phyloP scores from a whole-genome alignment of 108 stramenopile genomes.

The Poteriospumella lacustris region DNA sequence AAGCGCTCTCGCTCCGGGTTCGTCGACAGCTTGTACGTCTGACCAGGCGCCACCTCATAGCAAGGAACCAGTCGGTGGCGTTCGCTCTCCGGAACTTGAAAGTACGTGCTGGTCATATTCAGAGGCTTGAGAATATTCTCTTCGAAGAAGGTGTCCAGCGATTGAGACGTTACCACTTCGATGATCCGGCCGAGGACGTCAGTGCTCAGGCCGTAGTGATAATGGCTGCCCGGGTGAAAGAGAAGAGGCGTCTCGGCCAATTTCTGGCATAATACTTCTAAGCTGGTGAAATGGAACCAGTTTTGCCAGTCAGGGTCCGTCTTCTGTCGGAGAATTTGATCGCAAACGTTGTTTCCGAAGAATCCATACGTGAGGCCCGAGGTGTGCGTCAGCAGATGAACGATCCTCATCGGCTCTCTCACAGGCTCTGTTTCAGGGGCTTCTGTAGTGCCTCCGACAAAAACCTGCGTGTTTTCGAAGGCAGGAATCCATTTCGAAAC shows the following conservation, averaged over 20 bases:
- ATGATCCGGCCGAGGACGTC: constrained; percentile 32
- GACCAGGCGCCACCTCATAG: neutral
- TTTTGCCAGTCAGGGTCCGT: neutral
- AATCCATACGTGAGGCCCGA: constrained; percentile 35
- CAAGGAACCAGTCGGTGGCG: constrained; percentile 13
- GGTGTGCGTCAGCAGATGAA: constrained; percentile 32
- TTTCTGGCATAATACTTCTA: constrained; percentile 10
- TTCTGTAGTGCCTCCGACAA: neutral
- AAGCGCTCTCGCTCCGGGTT: neutral
- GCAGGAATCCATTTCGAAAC: constrained; percentile 26
- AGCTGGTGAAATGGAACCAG: neutral
- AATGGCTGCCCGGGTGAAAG: constrained; percentile 31
- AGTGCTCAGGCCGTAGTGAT: constrained; percentile 28
- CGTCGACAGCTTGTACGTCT: neutral
- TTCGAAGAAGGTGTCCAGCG: constrained; percentile 30
- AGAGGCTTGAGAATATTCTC: constrained; percentile 35
- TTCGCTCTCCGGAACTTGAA: constrained; percentile 19
- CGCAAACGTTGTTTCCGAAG: neutral
- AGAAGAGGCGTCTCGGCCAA: constrained; percentile 27
- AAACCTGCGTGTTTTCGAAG: neutral
- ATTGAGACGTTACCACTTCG: constrained; percentile 18
- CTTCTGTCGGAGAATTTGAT: constrained; percentile 6
- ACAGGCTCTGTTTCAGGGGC: constrained; percentile 26
- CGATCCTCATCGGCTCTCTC: neutral
- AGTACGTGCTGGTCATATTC: constrained; percentile 28